phyloP scores from a whole-genome alignment of 495 filamentous ascomycete species.

The Baudoinia panamericana region DNA sequence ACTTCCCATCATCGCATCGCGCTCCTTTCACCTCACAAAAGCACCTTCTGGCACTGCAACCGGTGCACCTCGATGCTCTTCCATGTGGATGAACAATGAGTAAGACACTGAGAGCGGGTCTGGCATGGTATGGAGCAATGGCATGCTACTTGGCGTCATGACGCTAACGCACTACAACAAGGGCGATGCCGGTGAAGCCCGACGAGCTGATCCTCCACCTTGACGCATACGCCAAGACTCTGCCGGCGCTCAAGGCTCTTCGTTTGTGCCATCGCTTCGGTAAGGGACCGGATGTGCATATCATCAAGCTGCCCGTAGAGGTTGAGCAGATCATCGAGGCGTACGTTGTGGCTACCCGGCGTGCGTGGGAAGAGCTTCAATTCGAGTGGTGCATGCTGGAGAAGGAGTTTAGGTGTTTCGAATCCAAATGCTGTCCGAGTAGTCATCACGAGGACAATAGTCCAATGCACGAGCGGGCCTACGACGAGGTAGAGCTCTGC shows the following conservation, averaged over 20 bases:
- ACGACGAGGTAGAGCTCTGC: neutral
- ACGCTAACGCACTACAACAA: neutral
- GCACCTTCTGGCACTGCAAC: too few relatives aligned
- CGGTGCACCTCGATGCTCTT: too few relatives aligned
- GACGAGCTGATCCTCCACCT: neutral
- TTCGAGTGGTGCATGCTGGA: neutral
- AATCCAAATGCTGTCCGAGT: neutral
- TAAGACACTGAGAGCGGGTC: neutral
- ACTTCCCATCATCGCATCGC: too few relatives aligned
- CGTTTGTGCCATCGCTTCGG: constrained; percentile 15
- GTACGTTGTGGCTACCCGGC: too few relatives aligned
- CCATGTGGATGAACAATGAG: too few relatives aligned
- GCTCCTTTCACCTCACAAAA: too few relatives aligned
- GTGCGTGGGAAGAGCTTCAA: too few relatives aligned
- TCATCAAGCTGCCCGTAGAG: constrained; percentile 15
- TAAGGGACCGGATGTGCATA: constrained; percentile 5
- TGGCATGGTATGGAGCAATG: neutral
- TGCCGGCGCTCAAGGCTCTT: constrained; percentile 4
- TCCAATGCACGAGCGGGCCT: neutral
- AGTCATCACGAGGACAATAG: neutral
- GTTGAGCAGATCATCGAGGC: constrained; percentile 6
- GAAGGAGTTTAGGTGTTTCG: constrained; percentile 1
- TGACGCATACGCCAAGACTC: neutral
- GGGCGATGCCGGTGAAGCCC: constrained; percentile 6
- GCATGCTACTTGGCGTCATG: neutral